Evolutionary conservation across 306 rosid species (phyloP).

Genomic region (Fragaria vesca): DNA sequence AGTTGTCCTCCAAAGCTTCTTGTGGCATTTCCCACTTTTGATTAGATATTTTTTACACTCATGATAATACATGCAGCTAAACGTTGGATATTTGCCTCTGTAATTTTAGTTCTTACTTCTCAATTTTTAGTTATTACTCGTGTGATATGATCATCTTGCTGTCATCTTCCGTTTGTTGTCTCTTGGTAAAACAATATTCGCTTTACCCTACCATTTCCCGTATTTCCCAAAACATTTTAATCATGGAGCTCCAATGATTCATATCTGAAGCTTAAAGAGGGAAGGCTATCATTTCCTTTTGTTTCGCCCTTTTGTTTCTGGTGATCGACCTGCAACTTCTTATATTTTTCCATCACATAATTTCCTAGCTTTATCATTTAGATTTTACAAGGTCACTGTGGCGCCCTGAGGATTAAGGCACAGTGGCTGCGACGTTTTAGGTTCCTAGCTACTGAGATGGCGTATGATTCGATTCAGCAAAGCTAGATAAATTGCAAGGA

Average conservation of each 20-base stretch:
- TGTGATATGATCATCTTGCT: neutral
- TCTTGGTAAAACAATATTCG: neutral
- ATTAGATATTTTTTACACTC: neutral
- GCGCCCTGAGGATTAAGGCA: slow-evolving; percentile 34
- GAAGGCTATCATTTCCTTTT: neutral
- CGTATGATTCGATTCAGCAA: neutral
- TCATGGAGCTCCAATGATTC: neutral
- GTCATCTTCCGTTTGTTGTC: slow-evolving; percentile 1
- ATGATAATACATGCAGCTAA: neutral
- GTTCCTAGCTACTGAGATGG: slow-evolving; percentile 12
- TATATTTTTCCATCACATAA: neutral
- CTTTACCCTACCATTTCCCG: slow-evolving; percentile 1
- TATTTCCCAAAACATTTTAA: neutral
- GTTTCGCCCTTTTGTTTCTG: neutral
- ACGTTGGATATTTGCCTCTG: neutral
- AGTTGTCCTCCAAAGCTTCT: neutral
- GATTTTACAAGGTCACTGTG: slow-evolving; percentile 18
- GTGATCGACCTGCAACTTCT: neutral
- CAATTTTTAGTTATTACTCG: neutral
- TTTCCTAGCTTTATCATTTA: neutral
- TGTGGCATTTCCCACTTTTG: neutral
- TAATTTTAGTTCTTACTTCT: neutral
- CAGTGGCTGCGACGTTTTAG: slow-evolving; percentile 33
- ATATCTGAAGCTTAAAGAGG: neutral
- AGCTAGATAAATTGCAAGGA: neutral